Conservation (phyloP, 129 eudicot species). For the Oenanthe sinensis region DNA sequence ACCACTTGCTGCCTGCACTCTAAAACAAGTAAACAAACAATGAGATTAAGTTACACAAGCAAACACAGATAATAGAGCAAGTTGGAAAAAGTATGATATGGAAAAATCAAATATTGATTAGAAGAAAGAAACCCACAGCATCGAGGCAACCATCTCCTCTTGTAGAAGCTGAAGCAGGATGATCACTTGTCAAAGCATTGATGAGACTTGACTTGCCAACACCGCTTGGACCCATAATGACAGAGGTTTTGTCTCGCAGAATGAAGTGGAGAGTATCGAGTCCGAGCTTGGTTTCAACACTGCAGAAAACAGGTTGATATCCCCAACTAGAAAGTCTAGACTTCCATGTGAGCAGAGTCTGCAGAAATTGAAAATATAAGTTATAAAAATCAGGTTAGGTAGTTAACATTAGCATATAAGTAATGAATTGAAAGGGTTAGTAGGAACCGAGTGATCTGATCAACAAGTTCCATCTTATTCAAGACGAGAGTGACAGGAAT, state of each 20-base stretch:
- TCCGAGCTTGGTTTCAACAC: slow-evolving; percentile 63
- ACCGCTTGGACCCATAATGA: slow-evolving; percentile 97
- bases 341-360: slow-evolving; percentile 63
- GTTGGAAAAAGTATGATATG: background rate
- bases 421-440: no score
- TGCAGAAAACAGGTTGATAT: slow-evolving; percentile 70
- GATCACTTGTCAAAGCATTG: slow-evolving; percentile 63
- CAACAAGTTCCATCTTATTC: slow-evolving; percentile 75
- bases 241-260: slow-evolving; percentile 71
- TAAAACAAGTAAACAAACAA: slow-evolving; percentile 25
- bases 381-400: no score
- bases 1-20: slow-evolving; percentile 88
- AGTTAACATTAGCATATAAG: no score
- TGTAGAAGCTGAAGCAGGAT: slow-evolving; percentile 22
- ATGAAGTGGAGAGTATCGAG: slow-evolving; percentile 61
- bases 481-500: slow-evolving; percentile 72
- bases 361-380: slow-evolving; percentile 9
- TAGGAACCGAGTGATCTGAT: slow-evolving; percentile 45
- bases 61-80: background rate
- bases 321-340: slow-evolving; percentile 86
- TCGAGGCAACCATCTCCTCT: slow-evolving; percentile 45
- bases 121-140: slow-evolving; percentile 37
- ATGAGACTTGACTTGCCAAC: slow-evolving; percentile 96
- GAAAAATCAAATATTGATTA: slow-evolving; percentile 5
- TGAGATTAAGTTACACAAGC: background rate